Evolutionary conservation across 495 filamentous ascomycete species (phyloP).

Genomic region (Rhizodiscina lignyota): DNA sequence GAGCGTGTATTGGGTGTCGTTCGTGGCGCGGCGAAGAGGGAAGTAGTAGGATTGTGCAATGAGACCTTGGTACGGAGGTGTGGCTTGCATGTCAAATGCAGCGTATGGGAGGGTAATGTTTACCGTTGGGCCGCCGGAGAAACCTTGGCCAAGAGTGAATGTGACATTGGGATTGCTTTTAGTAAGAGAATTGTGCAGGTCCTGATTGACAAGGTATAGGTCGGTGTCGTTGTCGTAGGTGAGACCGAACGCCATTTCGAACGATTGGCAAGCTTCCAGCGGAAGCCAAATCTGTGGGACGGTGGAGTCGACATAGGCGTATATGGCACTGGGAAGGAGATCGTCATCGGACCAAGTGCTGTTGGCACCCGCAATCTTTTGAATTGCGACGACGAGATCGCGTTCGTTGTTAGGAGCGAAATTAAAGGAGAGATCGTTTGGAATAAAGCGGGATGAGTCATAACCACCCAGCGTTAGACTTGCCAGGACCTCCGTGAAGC

Average conservation of each 20-base stretch:
- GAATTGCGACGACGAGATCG: constrained; percentile 32
- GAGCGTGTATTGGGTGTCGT: constrained; percentile 35
- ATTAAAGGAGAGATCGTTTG: constrained; percentile 30
- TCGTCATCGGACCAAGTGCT: constrained; percentile 7
- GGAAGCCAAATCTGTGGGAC: constrained; percentile 40
- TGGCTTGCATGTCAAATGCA: constrained; percentile 32
- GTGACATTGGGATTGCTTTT: constrained; percentile 32
- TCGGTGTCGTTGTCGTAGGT: constrained; percentile 25
- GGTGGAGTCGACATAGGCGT: constrained; percentile 33
- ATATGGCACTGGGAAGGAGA: constrained; percentile 8
- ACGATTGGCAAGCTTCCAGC: constrained; percentile 30
- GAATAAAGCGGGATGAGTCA: constrained; percentile 31
- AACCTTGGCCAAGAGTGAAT: constrained; percentile 27
- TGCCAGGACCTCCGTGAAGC: constrained; percentile 31
- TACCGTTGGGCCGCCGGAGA: constrained; percentile 22
- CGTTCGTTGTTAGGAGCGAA: constrained; percentile 31
- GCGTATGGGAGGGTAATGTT: constrained; percentile 35
- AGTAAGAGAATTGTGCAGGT: constrained; percentile 25
- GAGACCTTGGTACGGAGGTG: constrained; percentile 14
- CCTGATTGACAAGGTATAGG: constrained; percentile 33
- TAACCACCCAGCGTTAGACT: constrained; percentile 41
- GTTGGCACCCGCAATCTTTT: constrained; percentile 22
- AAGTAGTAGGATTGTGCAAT: constrained; percentile 29
- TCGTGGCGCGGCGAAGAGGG: constrained; percentile 30
- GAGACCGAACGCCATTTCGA: constrained; percentile 35